These are phyloP conservation scores for Linaria vulgaris DNA, from an alignment of 257 asterid species.

Conservation along the genomic window DNA sequence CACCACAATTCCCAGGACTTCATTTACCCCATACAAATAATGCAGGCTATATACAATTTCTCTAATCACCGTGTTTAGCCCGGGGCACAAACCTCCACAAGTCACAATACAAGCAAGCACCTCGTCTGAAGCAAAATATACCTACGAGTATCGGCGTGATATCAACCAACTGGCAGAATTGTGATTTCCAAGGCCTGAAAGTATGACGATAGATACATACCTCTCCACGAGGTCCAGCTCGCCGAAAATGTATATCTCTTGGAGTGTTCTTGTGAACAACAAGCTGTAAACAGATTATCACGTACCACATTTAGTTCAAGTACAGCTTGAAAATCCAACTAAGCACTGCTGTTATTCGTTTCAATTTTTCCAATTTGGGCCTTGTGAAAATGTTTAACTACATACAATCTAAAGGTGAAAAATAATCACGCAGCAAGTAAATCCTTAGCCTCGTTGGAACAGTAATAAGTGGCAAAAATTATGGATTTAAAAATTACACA, in stretches of 20 bases:
- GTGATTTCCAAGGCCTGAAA: constrained; percentile 2
- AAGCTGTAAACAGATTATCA: constrained; percentile 40
- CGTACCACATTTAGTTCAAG: constrained; percentile 10
- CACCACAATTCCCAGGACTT: constrained; percentile 63
- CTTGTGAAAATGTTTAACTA: background rate
- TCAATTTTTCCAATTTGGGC: background rate
- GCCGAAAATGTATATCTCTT: constrained; percentile 93
- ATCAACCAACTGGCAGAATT: constrained; percentile 17
- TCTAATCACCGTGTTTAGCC: constrained; percentile 73
- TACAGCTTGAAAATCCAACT: constrained; percentile 2
- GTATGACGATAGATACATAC: constrained; percentile 33
- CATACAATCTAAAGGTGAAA: background rate
- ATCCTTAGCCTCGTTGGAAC: background rate
- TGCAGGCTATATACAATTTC: constrained; percentile 70
- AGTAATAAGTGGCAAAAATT: constrained; percentile 9
- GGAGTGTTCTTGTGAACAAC: constrained; percentile 94
- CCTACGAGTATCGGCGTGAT: constrained; percentile 36
- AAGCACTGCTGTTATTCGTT: background rate
- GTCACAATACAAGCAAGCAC: constrained; percentile 73
- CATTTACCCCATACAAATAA: constrained; percentile 57
- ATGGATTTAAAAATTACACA: background rate
- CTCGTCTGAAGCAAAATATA: constrained; percentile 55
- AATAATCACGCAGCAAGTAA: background rate
- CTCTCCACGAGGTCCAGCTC: constrained; percentile 99
- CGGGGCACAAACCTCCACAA: constrained; percentile 79